Conservation (phyloP, 371 early-diverging fungal species). For the Mortierella sp. region DNA sequence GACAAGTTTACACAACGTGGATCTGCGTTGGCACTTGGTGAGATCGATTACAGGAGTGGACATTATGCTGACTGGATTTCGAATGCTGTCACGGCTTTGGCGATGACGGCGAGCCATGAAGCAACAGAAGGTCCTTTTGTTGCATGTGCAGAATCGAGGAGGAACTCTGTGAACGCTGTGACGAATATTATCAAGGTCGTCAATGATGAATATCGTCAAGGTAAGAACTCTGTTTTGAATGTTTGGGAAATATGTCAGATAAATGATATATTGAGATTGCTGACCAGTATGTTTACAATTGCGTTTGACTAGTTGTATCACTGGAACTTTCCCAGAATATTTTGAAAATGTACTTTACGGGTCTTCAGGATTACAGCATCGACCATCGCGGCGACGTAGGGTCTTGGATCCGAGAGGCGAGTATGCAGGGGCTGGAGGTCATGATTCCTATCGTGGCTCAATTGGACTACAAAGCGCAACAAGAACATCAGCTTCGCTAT, state of each 20-base stretch:
- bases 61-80: conserved; percentile 8
- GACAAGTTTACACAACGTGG: conserved; percentile 71
- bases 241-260: no score
- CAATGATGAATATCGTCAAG: conserved; percentile 55
- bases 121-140: neutral
- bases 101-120: neutral
- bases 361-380: conserved; percentile 85
- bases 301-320: conserved; percentile 50
- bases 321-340: conserved; percentile 57
- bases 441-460: conserved; percentile 59
- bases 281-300: neutral
- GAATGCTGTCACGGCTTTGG: conserved; percentile 11
- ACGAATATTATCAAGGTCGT: conserved; percentile 56
- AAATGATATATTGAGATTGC: no score
- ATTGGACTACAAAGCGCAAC: conserved; percentile 43
- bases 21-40: conserved; percentile 75
- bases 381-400: conserved; percentile 97
- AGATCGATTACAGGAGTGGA: conserved; percentile 53
- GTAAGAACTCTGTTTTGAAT: conserved; percentile 35
- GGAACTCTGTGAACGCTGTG: conserved; percentile 74
- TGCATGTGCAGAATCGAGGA: conserved; percentile 74
- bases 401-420: conserved; percentile 88
- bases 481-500: conserved; percentile 32
- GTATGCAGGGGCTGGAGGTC: conserved; percentile 69
- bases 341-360: conserved; percentile 60